Conservation (phyloP, 2,329 filamentous ascomycete genomes). For the Monosporascus ibericus region DNA sequence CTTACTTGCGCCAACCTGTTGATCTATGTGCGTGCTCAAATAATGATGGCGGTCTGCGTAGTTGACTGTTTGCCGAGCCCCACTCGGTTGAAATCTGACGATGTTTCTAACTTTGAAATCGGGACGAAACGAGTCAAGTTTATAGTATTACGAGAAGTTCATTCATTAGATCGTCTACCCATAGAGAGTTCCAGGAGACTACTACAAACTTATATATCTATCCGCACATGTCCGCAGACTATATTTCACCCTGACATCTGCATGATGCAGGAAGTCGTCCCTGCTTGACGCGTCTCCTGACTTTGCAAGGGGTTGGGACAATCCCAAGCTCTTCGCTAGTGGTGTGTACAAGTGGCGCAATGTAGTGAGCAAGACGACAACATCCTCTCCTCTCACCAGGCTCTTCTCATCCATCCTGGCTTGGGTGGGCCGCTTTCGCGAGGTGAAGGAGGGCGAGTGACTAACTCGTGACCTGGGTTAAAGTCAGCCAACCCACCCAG, state of each 20-base stretch:
- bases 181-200: background rate
- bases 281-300: background rate
- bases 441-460: background rate
- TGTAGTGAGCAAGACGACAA: conserved; percentile 3
- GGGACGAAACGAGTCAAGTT: too few relatives aligned
- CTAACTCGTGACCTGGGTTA: background rate
- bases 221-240: background rate
- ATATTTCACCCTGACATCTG: background rate
- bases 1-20: too few relatives aligned
- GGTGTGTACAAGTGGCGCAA: conserved; percentile 1
- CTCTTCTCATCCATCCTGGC: background rate
- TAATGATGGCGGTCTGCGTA: background rate
- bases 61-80: background rate
- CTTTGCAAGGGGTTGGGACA: background rate
- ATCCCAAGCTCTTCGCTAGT: background rate
- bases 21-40: too few relatives aligned
- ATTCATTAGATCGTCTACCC: background rate
- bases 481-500: background rate
- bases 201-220: background rate
- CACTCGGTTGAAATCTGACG: background rate
- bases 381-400: background rate
- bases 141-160: background rate
- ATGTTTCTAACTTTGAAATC: background rate
- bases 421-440: background rate
- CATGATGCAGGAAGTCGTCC: background rate